Evolutionary conservation across 768 basidiomycete genomes (phyloP), one percentile per base, ranked within the genome.

Genomic region (Gloeophyllum trabeum): DNA sequence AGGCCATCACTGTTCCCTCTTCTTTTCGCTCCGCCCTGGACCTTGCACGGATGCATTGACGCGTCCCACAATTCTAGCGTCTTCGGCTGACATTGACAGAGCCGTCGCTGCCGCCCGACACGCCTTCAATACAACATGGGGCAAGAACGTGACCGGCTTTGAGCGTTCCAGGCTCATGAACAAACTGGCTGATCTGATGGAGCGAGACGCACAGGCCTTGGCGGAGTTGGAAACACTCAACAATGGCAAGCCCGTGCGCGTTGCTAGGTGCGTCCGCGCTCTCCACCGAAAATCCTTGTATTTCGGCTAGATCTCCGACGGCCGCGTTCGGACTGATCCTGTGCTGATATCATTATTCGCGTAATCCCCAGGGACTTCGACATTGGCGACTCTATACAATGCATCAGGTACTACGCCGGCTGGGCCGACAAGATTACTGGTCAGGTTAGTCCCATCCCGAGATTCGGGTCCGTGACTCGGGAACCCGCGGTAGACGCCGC

Each of bases 371-470:
- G 86, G 57, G 85, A 87, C 55, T 79, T 75, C 47, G 87, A 91
- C 56, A 82, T 91, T 30, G 78, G 75, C 30, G 87, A 90, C 54
- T 80, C 67, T 46, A 63, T 89, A 16, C 76, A 76, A 50, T 88
- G 85, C 54, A 61, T 90, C 40, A 72, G 88, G 39, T 96, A 97
- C 63, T 96, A 92, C 56, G 93, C 90, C 28, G 93, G 93, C 19
- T 93, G 86, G 85, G 88, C 89, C 6, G 93, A 97, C 66, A 98
- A 97, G 65, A 81, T 96, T 40, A 63, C 71, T 20, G 94, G 96
- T 18, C 79, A 93, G 75, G 83, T 81, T 48, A 50, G 61, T 60
- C 35, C n/a, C n/a, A n/a, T n/a, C n/a, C n/a, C n/a, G n/a, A n/a
- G n/a, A n/a, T n/a, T n/a, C n/a, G n/a, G 46, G 48, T 42, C 44